phyloP scores from a whole-genome alignment of 1,284 basidiomycete genomes.

The Papiliotrema laurentii region DNA sequence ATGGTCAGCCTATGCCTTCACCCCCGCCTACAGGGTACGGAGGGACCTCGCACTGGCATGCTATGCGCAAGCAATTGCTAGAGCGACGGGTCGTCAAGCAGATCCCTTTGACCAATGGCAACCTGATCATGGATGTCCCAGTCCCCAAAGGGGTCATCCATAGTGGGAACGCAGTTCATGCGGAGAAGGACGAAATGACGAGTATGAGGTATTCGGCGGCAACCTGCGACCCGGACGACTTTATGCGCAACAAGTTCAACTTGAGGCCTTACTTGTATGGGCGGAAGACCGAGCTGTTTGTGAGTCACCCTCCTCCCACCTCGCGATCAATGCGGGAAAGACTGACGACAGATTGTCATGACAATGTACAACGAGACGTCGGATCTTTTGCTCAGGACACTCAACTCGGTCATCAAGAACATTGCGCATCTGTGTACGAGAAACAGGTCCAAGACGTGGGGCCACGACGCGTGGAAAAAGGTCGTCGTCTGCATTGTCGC shows the following conservation, averaged over 20 bases:
- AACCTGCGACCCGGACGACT: slow-evolving; percentile 54
- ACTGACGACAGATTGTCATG: slow-evolving; percentile 66
- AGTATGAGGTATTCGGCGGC: slow-evolving; percentile 62
- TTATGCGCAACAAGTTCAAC: slow-evolving; percentile 59
- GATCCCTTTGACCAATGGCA: slow-evolving; percentile 74
- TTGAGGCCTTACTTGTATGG: slow-evolving; percentile 78
- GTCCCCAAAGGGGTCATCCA: slow-evolving; percentile 75
- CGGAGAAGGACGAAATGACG: slow-evolving; percentile 69
- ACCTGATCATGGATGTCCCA: slow-evolving; percentile 73
- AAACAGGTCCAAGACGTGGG: slow-evolving; percentile 84
- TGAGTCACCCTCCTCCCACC: too few species aligned
- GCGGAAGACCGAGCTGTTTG: slow-evolving; percentile 82
- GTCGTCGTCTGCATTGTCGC: slow-evolving; percentile 87
- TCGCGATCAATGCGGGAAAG: too few species aligned
- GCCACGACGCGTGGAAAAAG: slow-evolving; percentile 90
- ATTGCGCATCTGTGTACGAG: slow-evolving; percentile 77
- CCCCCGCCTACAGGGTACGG: slow-evolving; percentile 20
- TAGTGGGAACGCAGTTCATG: slow-evolving; percentile 43
- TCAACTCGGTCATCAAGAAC: slow-evolving; percentile 93
- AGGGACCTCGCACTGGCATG: slow-evolving; percentile 39
- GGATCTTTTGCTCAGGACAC: slow-evolving; percentile 72
- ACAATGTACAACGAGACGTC: slow-evolving; percentile 96
- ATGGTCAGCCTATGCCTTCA: slow-evolving; percentile 7
- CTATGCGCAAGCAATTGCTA: slow-evolving; percentile 34
- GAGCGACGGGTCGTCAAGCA: slow-evolving; percentile 61